These are phyloP conservation scores for Myxozyma mucilagina DNA, from an alignment of 805 yeast genomes.

Conservation along the genomic window DNA sequence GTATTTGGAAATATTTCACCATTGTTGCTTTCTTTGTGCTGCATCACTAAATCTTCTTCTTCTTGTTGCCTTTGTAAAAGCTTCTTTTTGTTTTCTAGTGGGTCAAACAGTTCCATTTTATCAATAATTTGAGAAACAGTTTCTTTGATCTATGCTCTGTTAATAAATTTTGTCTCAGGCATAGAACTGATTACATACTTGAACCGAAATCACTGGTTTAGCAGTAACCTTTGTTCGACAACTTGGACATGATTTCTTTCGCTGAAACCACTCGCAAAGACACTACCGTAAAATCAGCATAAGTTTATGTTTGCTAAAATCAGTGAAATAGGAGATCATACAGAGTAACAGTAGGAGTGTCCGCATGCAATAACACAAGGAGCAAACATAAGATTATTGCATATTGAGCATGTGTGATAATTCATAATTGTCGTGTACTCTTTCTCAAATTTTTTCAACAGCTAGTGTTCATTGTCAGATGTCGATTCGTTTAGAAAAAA, in stretches of 20 bases:
- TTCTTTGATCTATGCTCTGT: constrained; percentile 12
- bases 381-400: constrained; percentile 30
- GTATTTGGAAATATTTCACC: constrained; percentile 46
- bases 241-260: constrained; percentile 22
- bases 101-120: constrained; percentile 3
- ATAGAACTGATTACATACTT: constrained; percentile 2
- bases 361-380: constrained; percentile 32
- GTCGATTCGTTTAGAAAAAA: not conserved
- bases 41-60: constrained; percentile 6
- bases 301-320: no score
- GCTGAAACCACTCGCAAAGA: constrained; percentile 23
- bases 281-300: constrained; percentile 15
- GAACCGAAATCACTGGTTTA: constrained; percentile 22
- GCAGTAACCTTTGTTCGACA: constrained; percentile 13
- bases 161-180: not conserved
- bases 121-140: constrained; percentile 11
- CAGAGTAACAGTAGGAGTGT: constrained; percentile 32
- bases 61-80: constrained; percentile 3
- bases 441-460: constrained; percentile 4
- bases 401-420: constrained; percentile 17
- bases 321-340: not conserved
- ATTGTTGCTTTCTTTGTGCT: constrained; percentile 39
- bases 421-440: constrained; percentile 4
- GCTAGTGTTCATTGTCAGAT: not conserved
- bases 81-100: constrained; percentile 12